A percentile compares a stretch with the other conserved stretches of the same genome.
Conservation (phyloP, 179 eudicot genomes). For the Camellia oleifera region DNA sequence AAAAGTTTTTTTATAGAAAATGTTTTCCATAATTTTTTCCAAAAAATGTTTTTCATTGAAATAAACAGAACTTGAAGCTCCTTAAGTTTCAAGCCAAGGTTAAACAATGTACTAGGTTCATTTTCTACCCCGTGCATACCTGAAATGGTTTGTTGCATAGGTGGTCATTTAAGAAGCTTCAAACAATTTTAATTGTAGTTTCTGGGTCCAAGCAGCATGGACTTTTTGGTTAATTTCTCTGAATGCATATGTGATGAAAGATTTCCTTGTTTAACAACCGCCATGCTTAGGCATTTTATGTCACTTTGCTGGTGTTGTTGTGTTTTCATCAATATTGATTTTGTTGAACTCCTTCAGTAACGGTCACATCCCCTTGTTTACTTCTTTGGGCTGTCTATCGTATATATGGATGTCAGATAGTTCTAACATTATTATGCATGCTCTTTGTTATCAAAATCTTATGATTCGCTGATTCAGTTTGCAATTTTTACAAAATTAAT, state of each 20-base stretch:
- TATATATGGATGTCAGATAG: not conserved
- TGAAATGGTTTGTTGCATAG: not conserved
- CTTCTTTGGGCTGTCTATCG: not conserved
- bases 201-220: not conserved
- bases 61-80: no score
- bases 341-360: not conserved
- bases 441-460: no score
- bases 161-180: not conserved
- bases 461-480: no score
- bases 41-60: no score
- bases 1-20: no score
- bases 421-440: not conserved
- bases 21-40: no score
- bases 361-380: not conserved
- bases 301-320: not conserved
- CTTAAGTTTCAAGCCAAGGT: no score
- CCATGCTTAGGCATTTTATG: not conserved
- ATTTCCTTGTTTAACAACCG: not conserved
- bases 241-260: not conserved
- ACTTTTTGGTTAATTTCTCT: not conserved
- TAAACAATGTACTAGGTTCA: no score
- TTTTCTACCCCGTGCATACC: not conserved
- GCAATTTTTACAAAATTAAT: no score
- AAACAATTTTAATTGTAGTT: not conserved
- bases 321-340: not conserved